These are phyloP conservation scores for Boletus reticuloceps DNA, from an alignment of 768 basidiomycete genomes.

Conservation along the genomic window DNA sequence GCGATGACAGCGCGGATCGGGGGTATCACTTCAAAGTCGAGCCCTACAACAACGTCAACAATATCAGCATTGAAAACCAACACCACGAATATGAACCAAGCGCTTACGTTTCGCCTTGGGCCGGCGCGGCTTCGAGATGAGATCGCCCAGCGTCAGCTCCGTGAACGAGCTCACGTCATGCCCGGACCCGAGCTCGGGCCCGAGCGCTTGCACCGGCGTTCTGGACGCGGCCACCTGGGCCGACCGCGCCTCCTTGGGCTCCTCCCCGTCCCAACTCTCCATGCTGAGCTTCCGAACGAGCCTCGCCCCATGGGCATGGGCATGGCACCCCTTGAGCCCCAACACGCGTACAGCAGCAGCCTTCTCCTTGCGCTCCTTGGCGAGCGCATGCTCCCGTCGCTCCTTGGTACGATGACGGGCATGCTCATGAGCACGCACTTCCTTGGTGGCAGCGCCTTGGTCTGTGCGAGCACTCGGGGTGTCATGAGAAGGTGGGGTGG, in stretches of 20 bases:
- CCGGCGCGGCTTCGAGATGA: constrained; percentile 23
- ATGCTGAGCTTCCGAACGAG: constrained; percentile 24
- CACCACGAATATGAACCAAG: neutral
- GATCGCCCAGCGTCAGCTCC: constrained; percentile 26
- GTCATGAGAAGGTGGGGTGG: constrained; percentile 22
- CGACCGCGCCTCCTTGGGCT: constrained; percentile 1
- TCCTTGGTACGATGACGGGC: constrained; percentile 34
- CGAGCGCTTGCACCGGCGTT: neutral
- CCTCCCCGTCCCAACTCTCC: constrained; percentile 30
- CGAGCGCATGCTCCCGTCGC: constrained; percentile 29
- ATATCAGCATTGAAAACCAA: neutral
- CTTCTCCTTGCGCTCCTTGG: constrained; percentile 33
- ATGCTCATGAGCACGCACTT: constrained; percentile 32
- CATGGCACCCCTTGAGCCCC: constrained; percentile 16
- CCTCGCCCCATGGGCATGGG: constrained; percentile 9
- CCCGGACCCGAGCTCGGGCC: neutral
- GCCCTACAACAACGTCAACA: constrained; percentile 7
- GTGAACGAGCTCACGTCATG: constrained; percentile 8
- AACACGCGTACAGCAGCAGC: constrained; percentile 11
- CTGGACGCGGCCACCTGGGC: neutral
- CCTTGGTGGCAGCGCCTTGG: constrained; percentile 20
- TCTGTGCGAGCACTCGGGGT: constrained; percentile 12
- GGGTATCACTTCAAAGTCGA: constrained; percentile 31
- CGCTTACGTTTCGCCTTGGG: constrained; percentile 27
- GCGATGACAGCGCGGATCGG: constrained; percentile 32